Evolutionary conservation across 2,329 filamentous ascomycete species (phyloP), one percentile per base, ranked within the genome.

Genomic region (Neurospora crassa): DNA sequence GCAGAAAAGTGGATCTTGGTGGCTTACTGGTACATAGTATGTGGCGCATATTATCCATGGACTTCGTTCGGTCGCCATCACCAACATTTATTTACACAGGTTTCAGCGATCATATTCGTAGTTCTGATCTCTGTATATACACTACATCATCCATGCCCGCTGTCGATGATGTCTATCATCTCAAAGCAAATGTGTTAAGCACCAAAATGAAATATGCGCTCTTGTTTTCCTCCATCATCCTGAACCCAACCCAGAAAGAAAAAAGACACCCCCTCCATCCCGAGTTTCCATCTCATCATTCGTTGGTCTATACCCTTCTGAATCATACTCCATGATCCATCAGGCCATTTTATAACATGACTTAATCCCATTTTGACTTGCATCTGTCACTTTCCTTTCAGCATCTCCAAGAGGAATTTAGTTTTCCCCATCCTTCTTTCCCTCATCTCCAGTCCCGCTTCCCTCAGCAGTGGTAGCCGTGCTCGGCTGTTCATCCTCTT

Each of bases 401-500:
- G 18, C 53, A 34, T 63, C 14, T 14, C 24, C 6, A 16, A 63
- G 34, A 63, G 3, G 1, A 6, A 6, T 53, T 34, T 63, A 63
- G 53, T 63, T 63, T 16, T 34, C 53, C 18, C 53, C 53, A 63
- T 63, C 53, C 53, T 63, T 63, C 8, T 63, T 63, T 16, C 53
- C 29, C 11, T 59, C 42, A 40, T 41, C 68, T 1, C 29, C 68
- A 7, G 24, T 45, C 37, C 24, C 41, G 24, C 40, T 43, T 29
- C 41, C 68, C 43, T 69, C 68, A n/a, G 68, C 37, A 45, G n/a
- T 43, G 20, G 68, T 45, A 41, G 40, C 12, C 12, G 40, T n/a
- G 6, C 69, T 67, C 29, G 34, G 34, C 34, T 72, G 73, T n/a
- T 73, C 74, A 1, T 73, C 74, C n/a, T 76, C 76, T 11, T 75